Conservation (phyloP, 2,329 filamentous ascomycete genomes). For the Amylocarpus encephaloides region DNA sequence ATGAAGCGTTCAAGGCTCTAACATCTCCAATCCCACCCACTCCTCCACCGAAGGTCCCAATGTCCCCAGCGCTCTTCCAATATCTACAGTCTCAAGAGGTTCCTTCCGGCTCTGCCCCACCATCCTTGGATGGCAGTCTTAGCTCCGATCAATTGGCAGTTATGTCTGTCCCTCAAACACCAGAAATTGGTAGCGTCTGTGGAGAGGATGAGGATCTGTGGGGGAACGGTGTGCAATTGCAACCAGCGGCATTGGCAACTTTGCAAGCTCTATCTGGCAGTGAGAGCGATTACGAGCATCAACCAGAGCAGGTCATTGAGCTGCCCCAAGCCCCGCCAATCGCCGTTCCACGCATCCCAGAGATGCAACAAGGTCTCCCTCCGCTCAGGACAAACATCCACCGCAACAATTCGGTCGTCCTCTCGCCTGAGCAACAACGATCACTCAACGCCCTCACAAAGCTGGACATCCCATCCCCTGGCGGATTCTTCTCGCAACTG, state of each 20-base stretch:
- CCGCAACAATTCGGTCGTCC: slow-evolving; percentile 34
- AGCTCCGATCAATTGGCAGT: slow-evolving; percentile 81
- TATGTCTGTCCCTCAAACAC: slow-evolving; percentile 79
- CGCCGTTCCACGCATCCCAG: slow-evolving; percentile 34
- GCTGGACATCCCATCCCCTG: slow-evolving; percentile 84
- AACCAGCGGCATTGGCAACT: slow-evolving; percentile 73
- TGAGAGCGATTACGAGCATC: slow-evolving; percentile 54
- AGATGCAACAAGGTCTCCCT: slow-evolving; percentile 48
- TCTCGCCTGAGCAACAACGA: slow-evolving; percentile 46
- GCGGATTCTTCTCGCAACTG: slow-evolving; percentile 84
- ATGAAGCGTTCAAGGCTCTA: slow-evolving; percentile 41
- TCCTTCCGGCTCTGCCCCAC: slow-evolving; percentile 71
- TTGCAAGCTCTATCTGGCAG: slow-evolving; percentile 65
- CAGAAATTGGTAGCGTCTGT: slow-evolving; percentile 56
- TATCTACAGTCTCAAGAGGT: slow-evolving; percentile 65
- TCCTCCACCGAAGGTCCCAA: slow-evolving; percentile 61
- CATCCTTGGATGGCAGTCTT: slow-evolving; percentile 77
- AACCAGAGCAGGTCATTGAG: slow-evolving; percentile 50
- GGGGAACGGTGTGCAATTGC: slow-evolving; percentile 63
- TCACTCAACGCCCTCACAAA: slow-evolving; percentile 68
- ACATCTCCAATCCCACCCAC: slow-evolving; percentile 56
- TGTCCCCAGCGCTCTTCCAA: slow-evolving; percentile 69
- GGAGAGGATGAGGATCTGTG: slow-evolving; percentile 56
- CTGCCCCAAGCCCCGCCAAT: slow-evolving; percentile 29
- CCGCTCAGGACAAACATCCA: slow-evolving; percentile 41